phyloP scores from a whole-genome alignment of 2,329 filamentous ascomycete genomes.

The Torrubiella hemipterigena region DNA sequence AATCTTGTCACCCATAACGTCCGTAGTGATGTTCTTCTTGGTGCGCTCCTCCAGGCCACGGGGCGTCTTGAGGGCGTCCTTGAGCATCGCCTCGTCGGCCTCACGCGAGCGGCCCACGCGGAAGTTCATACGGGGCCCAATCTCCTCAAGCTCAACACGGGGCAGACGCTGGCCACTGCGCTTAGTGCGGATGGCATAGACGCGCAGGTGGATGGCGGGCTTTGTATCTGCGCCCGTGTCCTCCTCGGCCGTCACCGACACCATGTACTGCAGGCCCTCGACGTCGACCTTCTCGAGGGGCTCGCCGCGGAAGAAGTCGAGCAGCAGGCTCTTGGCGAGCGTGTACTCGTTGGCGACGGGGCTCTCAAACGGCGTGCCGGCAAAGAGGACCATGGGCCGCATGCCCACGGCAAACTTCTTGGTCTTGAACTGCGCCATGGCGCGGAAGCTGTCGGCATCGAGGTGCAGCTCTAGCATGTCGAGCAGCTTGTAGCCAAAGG shows the following conservation, averaged over 20 bases:
- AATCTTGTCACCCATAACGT: slow-evolving; percentile 90
- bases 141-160: slow-evolving; percentile 86
- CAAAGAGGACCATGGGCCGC: slow-evolving; percentile 85
- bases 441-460: slow-evolving; percentile 59
- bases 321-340: slow-evolving; percentile 73
- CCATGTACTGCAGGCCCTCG: slow-evolving; percentile 83
- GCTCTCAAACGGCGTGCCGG: slow-evolving; percentile 77
- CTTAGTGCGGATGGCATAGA: slow-evolving; percentile 79
- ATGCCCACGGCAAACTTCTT: slow-evolving; percentile 67
- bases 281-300: slow-evolving; percentile 77
- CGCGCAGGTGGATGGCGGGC: slow-evolving; percentile 54
- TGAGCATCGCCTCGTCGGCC: slow-evolving; percentile 67
- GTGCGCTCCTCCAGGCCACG: slow-evolving; percentile 63
- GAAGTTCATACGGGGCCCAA: slow-evolving; percentile 90
- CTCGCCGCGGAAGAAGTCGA: slow-evolving; percentile 80
- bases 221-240: slow-evolving; percentile 32
- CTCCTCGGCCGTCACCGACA: slow-evolving; percentile 70
- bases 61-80: slow-evolving; percentile 81
- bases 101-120: slow-evolving; percentile 69
- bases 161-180: slow-evolving; percentile 78
- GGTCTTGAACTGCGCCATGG: slow-evolving; percentile 63
- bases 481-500: slow-evolving; percentile 75
- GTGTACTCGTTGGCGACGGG: slow-evolving; percentile 70
- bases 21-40: slow-evolving; percentile 95
- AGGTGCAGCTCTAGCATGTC: slow-evolving; percentile 92